Evolutionary conservation across 140 eudicot species (phyloP), one percentile per base, ranked within the genome.

Genomic region (Bidens hawaiensis): DNA sequence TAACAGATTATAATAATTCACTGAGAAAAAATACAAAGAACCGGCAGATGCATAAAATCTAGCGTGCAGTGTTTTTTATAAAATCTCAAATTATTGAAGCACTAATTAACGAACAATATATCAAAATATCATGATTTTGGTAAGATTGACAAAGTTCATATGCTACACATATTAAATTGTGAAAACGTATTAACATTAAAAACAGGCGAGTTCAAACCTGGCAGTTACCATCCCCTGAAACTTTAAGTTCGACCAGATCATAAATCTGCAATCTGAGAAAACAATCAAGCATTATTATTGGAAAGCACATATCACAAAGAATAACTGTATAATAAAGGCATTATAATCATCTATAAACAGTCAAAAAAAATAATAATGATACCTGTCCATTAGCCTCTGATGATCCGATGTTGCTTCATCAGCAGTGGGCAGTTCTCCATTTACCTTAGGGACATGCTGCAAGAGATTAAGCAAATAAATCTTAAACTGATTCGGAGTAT

Each of bases 201-300:
- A 21, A 30, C 1, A 12, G 9, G 46, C 25, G 64, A 53, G 41
- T 64, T 69, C 85, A 27, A 69, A 88, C 96, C 94, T 88, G 96
- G 57, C 96, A 85, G 54, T 88, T 88, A 65, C 96, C 96, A 73
- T 85, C 96, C 66, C 96, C 96, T 31, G 77, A 70, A 60, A 88
- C 84, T 73, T 85, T 85, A 54, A 82, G 82, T 73, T 88, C 96
- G 55, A 78, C 95, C 49, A 88, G 64, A 43, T 88, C 90, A 80
- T 85, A 88, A 14, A 88, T 49, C 70, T 72, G 73, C 57, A 88
- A 82, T 72, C 96, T 88, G 81, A 5, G 63, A 53, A 52, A 56
- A 30, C 24, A 36, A 64, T 17, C 31, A 62, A 48, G 12, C 24
- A 18, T 40, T 11, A 36, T 41, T 22, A 65, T 12, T 31, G 22